Base-by-base conservation (phyloP, 1,284 basidiomycete species). In the Inonotus hispidus region DNA sequence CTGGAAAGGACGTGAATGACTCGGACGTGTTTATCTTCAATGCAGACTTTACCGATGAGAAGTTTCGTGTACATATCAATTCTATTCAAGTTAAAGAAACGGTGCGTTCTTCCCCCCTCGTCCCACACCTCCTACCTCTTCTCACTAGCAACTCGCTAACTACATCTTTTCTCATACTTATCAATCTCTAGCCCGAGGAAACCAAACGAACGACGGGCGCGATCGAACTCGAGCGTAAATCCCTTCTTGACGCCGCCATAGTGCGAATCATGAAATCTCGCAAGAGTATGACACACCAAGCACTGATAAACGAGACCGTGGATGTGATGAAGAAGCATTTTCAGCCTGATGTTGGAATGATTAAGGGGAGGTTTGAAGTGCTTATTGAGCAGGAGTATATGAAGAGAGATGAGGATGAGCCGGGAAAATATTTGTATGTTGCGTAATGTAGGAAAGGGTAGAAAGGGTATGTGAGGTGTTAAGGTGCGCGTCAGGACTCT, bases 71-170 rank as follows among this genome's bases (percentile, higher is more conserved):
- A 53, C 91, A 93, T 72, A 96, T 99, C 77, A 98, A 96, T 71
- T 93, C 95, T 56, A 97, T 99, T 64, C 96, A 98, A 74, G 89
- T 90, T 52, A 94, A 95, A 70, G 90, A 95, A 68, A 88, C 92
- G 62, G 91, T 93, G 68, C 58, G 82, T 75, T 11, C 35, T 54
- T 41, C 56, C 25, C 41, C 11, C 16, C 27, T 47, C 23, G 13
- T 16, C 14, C 27, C n/a, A n/a, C 8, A 3, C 25, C 4, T 52
- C 16, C 29, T 10, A 11, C 27, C 14, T 29, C n/a, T 27, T 35
- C 41, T 39, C 59, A 25, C 47, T 4, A 10, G 11, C 14, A 56
- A 11, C 45, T 41, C 59, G 27, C 46, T 5, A 7, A 19, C 19
- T 55, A 8, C n/a, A n/a, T n/a, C n/a, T n/a, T n/a, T n/a, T n/a